phyloP scores from a whole-genome alignment of 192 early-diverging fungal species.

The Jimgerdemannia flammicorona region DNA sequence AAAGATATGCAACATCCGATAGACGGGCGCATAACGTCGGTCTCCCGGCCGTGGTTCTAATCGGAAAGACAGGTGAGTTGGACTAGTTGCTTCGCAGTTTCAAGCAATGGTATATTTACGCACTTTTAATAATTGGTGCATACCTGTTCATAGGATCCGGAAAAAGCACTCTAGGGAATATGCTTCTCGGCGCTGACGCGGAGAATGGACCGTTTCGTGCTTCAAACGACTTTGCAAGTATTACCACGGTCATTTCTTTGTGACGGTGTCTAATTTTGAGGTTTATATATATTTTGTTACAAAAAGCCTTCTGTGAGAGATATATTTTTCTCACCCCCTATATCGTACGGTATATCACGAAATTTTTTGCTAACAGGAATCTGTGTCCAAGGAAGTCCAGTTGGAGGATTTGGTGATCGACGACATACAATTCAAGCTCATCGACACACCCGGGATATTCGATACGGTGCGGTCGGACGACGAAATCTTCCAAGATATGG shows the following conservation, averaged over 20 bases:
- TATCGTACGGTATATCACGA: neutral
- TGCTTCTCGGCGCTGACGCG: neutral
- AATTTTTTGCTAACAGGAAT: neutral
- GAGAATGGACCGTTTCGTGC: neutral
- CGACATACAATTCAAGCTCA: neutral
- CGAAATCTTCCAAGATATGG: neutral
- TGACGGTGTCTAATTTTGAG: neutral
- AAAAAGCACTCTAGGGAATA: neutral
- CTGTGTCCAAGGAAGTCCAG: neutral
- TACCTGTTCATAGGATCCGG: neutral
- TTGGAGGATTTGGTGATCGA: neutral
- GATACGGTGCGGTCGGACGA: neutral
- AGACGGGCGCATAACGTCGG: neutral
- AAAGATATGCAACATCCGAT: neutral
- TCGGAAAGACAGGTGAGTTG: neutral
- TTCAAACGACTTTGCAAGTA: neutral
- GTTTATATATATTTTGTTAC: too few relatives aligned
- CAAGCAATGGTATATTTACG: too few relatives aligned
- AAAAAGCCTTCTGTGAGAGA: neutral
- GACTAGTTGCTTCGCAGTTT: neutral
- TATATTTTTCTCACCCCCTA: neutral
- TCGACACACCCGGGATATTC: neutral
- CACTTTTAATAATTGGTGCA: neutral
- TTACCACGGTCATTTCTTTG: neutral
- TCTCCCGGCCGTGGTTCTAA: neutral